Conservation (phyloP, 2,329 filamentous ascomycete species). For the Phialocephala sp. region DNA sequence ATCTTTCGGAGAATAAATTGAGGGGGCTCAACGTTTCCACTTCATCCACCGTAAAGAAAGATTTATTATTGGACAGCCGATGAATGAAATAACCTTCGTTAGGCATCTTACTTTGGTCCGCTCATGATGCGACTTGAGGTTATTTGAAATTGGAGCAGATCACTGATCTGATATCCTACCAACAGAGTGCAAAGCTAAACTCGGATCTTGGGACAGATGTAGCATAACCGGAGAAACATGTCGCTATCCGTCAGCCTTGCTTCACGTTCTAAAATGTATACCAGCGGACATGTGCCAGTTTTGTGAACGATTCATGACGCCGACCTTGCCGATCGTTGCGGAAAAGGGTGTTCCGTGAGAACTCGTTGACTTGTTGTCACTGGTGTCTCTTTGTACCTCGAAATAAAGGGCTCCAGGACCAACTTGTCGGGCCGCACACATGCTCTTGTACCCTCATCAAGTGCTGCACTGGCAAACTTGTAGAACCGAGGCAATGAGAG, state of each 20-base stretch:
- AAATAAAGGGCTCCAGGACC: neutral
- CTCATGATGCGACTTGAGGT: neutral
- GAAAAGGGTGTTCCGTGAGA: neutral
- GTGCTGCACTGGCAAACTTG: neutral
- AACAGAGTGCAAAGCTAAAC: neutral
- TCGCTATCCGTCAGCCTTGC: neutral
- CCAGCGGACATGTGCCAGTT: neutral
- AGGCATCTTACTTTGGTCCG: neutral
- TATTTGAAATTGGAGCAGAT: neutral
- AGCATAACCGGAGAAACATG: neutral
- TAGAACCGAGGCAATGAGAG: neutral
- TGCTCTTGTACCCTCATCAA: neutral
- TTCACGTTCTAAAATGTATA: neutral
- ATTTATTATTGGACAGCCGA: neutral
- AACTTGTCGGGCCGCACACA: neutral
- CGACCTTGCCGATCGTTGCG: neutral
- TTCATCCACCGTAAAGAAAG: neutral
- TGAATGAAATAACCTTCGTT: neutral
- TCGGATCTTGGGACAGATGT: neutral
- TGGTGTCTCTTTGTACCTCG: neutral
- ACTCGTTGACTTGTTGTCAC: constrained; percentile 5
- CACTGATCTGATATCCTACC: neutral
- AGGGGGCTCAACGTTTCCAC: neutral
- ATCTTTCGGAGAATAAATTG: neutral
- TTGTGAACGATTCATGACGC: constrained; percentile 5